Evolutionary conservation across 345 rosid species (phyloP).

Genomic region (Eutrema heterophyllum): DNA sequence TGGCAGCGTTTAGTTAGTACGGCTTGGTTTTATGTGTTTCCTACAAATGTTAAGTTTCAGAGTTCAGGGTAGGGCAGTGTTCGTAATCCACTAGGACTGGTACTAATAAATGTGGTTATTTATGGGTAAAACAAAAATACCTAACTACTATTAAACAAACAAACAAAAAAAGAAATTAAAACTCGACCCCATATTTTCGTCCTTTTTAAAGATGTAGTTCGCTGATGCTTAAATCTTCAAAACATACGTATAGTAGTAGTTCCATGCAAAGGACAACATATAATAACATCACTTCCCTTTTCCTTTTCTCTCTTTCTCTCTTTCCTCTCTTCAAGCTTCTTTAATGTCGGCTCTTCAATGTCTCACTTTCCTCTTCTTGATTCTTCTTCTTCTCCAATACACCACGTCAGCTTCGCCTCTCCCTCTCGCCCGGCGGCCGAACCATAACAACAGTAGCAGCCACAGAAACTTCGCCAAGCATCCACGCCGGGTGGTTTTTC

Average conservation of each 20-base stretch:
- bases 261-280: constrained; percentile 27
- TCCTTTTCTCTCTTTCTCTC: neutral
- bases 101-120: constrained; percentile 19
- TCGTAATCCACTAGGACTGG: neutral
- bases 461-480: constrained; percentile 28
- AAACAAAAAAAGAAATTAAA: neutral
- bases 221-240: neutral
- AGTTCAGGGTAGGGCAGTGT: neutral
- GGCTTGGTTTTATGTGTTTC: neutral
- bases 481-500: constrained; percentile 4
- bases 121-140: constrained; percentile 5
- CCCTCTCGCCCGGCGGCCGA: constrained; percentile 1
- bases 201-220: neutral
- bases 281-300: constrained; percentile 13
- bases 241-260: constrained; percentile 12
- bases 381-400: constrained; percentile 17
- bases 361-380: constrained; percentile 21
- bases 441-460: neutral
- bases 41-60: neutral
- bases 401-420: constrained; percentile 11
- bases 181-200: neutral
- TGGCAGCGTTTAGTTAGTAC: neutral
- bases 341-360: constrained; percentile 23
- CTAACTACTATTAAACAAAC: neutral
- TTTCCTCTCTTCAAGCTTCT: constrained; percentile 13